A percentile compares a stretch with the other conserved stretches of the same genome.
Conservation (phyloP, 768 basidiomycete species). For the Hypsizygus marmoreus region DNA sequence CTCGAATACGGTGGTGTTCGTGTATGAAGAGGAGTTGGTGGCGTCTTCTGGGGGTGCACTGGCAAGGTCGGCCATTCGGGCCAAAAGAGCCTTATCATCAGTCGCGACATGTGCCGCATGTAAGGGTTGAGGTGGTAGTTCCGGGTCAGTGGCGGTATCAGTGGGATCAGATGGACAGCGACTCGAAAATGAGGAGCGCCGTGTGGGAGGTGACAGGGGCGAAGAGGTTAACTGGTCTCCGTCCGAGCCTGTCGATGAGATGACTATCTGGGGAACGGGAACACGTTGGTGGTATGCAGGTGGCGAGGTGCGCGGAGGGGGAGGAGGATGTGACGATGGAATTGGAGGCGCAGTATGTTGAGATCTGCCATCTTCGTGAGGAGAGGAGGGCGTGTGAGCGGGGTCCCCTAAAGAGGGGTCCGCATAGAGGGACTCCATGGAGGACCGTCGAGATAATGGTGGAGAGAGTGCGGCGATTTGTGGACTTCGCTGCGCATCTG, state of each 20-base stretch:
- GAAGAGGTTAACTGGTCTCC: background rate
- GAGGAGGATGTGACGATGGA: slow-evolving; percentile 12
- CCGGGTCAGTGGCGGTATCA: background rate
- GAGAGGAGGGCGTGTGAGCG: slow-evolving; percentile 4
- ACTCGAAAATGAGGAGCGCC: slow-evolving; percentile 14
- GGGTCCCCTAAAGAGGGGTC: background rate
- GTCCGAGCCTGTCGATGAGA: slow-evolving; percentile 10
- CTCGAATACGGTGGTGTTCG: slow-evolving; percentile 18
- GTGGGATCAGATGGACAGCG: slow-evolving; percentile 12
- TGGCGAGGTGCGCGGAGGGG: slow-evolving; percentile 32
- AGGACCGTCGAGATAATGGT: slow-evolving; percentile 31
- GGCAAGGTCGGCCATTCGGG: slow-evolving; percentile 50
- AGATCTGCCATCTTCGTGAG: slow-evolving; percentile 16
- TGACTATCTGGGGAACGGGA: slow-evolving; percentile 11
- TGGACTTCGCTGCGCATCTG: slow-evolving; percentile 8
- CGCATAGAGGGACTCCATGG: slow-evolving; percentile 22
- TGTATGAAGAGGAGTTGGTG: slow-evolving; percentile 12
- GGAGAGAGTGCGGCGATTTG: slow-evolving; percentile 13
- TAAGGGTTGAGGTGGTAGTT: slow-evolving; percentile 23
- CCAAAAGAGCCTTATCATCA: slow-evolving; percentile 64
- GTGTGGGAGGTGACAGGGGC: slow-evolving; percentile 3
- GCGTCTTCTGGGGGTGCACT: slow-evolving; percentile 50
- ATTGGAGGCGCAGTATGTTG: slow-evolving; percentile 11
- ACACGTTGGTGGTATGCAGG: slow-evolving; percentile 48
- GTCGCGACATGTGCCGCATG: slow-evolving; percentile 62